Base-by-base conservation (phyloP, 1,284 basidiomycete species). In the Cryptococcus sp. region DNA sequence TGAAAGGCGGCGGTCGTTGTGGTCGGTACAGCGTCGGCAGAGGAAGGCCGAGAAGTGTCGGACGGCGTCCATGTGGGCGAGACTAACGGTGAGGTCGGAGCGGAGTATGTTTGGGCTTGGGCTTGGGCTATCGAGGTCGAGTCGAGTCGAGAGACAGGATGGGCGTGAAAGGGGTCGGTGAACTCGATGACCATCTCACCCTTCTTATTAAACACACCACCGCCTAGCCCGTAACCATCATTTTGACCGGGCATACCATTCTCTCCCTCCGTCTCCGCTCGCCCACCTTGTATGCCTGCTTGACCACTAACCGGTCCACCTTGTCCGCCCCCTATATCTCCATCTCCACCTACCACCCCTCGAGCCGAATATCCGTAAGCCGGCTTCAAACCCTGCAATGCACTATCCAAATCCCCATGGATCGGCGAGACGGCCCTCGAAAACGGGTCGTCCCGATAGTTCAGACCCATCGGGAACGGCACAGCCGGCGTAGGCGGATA, bases 341-440 rank as follows among this genome's bases (percentile, higher is more conserved):
- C n/a, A n/a, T n/a, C n/a, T n/a, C n/a, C n/a, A n/a, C n/a, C n/a
- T n/a, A n/a, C n/a, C n/a, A n/a, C n/a, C n/a, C n/a, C n/a, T n/a
- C n/a, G n/a, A n/a, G n/a, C n/a, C n/a, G n/a, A n/a, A n/a, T n/a
- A n/a, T n/a, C 14, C 14, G 28, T 7, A 31, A 31, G 7, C 14
- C 28, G 28, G 28, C 32, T 21, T n/a, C 26, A 44, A n/a, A 22
- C 35, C 34, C 5, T 37, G n/a, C 18, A 31, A 28, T 22, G 33
- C 46, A 9, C 10, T 7, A 25, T 42, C 38, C 12, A 47, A 31
- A 34, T 47, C 26, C 18, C 40, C 40, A 18, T 44, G 49, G 32
- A 66, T 65, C 5, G 64, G 64, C 28, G 53, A 56, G 21, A 66
- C 64, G 5, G 64, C 61, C 24, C 64, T 38, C n/a, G 50, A 54